Percentiles rank a stretch among this genome's conserved stretches.
Evolutionary conservation across 345 rosid species (phyloP).

Genomic region (Eucalyptus regnans): DNA sequence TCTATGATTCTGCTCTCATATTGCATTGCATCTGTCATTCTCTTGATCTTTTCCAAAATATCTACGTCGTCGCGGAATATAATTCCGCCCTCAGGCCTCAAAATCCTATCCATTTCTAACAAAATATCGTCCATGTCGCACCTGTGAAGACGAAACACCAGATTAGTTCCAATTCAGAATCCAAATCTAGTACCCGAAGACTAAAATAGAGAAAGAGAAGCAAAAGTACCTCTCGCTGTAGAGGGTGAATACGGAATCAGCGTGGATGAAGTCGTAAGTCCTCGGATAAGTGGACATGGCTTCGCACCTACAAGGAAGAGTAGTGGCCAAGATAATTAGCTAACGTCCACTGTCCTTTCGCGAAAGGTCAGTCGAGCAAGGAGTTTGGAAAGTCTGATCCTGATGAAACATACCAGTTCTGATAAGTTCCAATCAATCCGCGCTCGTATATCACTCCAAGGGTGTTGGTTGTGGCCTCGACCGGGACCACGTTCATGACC

Average conservation of each 20-base stretch:
- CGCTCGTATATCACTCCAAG: constrained; percentile 83
- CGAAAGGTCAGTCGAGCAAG: background rate
- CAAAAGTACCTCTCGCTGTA: constrained; percentile 35
- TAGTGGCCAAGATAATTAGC: background rate
- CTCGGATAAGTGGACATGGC: constrained; percentile 99
- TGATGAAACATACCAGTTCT: constrained; percentile 46
- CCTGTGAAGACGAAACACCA: constrained; percentile 4
- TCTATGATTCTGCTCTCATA: constrained; percentile 77
- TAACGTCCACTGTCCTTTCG: background rate
- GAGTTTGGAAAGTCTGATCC: background rate
- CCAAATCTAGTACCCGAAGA: background rate
- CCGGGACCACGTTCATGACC: constrained; percentile 79
- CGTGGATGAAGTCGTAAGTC: constrained; percentile 87
- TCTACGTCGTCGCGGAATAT: constrained; percentile 89
- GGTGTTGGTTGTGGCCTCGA: constrained; percentile 46
- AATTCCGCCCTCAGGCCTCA: constrained; percentile 80
- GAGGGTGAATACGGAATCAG: constrained; percentile 61
- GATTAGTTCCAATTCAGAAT: background rate
- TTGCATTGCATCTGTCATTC: constrained; percentile 45
- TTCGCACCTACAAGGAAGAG: constrained; percentile 32
- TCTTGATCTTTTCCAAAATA: constrained; percentile 46
- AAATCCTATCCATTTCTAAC: constrained; percentile 81
- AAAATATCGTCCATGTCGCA: constrained; percentile 69
- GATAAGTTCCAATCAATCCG: constrained; percentile 88
- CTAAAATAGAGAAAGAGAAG: background rate